A percentile compares a stretch with the other conserved stretches of the same genome.
Evolutionary conservation across 2,329 filamentous ascomycete genomes (phyloP).

Genomic region (Rutstroemia sp.): DNA sequence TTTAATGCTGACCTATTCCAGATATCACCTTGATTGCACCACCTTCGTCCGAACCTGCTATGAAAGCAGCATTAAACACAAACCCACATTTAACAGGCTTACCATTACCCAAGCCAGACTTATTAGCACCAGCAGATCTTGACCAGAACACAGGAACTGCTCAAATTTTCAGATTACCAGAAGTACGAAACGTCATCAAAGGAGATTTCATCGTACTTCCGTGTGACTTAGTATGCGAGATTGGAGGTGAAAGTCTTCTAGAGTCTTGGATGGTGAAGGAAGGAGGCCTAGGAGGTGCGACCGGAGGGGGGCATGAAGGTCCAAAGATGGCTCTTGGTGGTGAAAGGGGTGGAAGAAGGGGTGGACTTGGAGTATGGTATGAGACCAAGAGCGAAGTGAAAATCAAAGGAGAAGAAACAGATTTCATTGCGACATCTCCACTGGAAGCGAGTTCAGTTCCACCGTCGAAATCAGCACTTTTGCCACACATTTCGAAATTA

Average conservation of each 20-base stretch:
- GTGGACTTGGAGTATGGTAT: conserved; percentile 86
- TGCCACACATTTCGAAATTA: conserved; percentile 64
- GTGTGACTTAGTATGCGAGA: conserved; percentile 87
- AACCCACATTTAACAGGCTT: conserved; percentile 71
- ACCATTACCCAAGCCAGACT: conserved; percentile 63
- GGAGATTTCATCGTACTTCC: conserved; percentile 86
- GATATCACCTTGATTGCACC: conserved; percentile 57
- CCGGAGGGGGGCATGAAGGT: conserved; percentile 41
- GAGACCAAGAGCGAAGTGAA: conserved; percentile 70
- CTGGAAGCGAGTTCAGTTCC: conserved; percentile 50
- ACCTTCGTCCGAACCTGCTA: conserved; percentile 57
- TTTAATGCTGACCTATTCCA: conserved; percentile 27
- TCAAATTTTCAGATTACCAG: conserved; percentile 75
- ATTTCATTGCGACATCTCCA: conserved; percentile 77
- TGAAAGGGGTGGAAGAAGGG: conserved; percentile 55
- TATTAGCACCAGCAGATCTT: conserved; percentile 69
- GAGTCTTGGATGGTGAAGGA: conserved; percentile 90
- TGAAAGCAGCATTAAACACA: conserved; percentile 64
- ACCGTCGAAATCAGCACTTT: conserved; percentile 55
- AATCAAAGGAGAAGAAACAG: conserved; percentile 85
- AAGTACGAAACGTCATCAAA: conserved; percentile 71
- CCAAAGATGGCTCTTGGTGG: conserved; percentile 43
- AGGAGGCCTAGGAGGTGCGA: conserved; percentile 56
- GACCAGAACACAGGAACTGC: conserved; percentile 84
- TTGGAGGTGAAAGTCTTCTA: conserved; percentile 73